These are phyloP conservation scores for Niveomyces coronatus DNA, from an alignment of 2,329 filamentous ascomycete genomes.

Conservation along the genomic window DNA sequence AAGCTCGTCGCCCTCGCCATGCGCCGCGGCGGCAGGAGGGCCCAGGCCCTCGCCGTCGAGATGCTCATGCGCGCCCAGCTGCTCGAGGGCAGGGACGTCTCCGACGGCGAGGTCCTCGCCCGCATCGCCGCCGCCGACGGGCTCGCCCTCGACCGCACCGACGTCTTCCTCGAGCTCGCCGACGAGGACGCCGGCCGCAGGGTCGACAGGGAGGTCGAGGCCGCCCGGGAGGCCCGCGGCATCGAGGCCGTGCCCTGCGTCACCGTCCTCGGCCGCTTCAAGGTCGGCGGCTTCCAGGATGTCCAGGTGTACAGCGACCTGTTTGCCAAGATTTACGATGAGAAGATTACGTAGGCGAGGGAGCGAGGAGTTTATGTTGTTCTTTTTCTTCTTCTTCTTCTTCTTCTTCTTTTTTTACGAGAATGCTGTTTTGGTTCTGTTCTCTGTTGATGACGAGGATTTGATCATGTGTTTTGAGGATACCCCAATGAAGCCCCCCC, in stretches of 20 bases:
- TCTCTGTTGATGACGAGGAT: no score
- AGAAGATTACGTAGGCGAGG: slow-evolving; percentile 7
- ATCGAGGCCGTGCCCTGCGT: slow-evolving; percentile 65
- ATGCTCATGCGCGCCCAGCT: slow-evolving; percentile 33
- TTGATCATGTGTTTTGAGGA: no score
- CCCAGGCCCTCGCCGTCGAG: slow-evolving; percentile 31
- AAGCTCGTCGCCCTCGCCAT: slow-evolving; percentile 35
- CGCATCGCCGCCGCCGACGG: slow-evolving; percentile 23
- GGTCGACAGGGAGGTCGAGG: slow-evolving; percentile 22
- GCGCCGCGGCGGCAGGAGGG: slow-evolving; percentile 17
- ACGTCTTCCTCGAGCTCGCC: slow-evolving; percentile 20
- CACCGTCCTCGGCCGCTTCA: slow-evolving; percentile 56
- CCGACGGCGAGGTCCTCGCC: slow-evolving; percentile 29
- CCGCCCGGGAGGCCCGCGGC: slow-evolving; percentile 18
- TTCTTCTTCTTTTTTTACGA: no score
- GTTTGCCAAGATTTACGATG: slow-evolving; percentile 46
- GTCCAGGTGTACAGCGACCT: slow-evolving; percentile 52
- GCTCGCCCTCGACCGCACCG: slow-evolving; percentile 20
- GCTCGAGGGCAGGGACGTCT: slow-evolving; percentile 30
- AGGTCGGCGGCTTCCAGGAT: slow-evolving; percentile 63
- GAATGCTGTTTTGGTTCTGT: no score
- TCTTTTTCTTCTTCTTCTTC: no score
- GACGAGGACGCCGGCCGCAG: slow-evolving; percentile 17
- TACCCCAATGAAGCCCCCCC: no score
- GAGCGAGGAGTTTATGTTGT: no score